Evolutionary conservation across 331 rosid species (phyloP).

Genomic region (Erythrophleum ivorense): DNA sequence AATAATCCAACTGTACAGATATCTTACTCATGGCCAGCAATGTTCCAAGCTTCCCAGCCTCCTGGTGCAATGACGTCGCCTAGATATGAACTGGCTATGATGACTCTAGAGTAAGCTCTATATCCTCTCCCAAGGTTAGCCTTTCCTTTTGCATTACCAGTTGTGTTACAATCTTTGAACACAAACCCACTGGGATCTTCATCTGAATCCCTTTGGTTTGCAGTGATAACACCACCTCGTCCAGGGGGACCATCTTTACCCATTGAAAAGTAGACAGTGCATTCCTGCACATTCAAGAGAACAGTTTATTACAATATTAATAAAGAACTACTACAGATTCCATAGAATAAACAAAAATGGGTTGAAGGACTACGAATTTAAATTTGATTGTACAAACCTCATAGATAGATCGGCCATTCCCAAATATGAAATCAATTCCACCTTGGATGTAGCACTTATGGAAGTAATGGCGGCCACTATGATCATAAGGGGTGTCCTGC

Average conservation of each 20-base stretch:
- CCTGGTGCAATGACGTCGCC: not conserved
- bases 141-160: conserved; percentile 28
- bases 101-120: not conserved
- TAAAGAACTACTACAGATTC: too few relatives aligned
- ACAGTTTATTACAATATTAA: not conserved
- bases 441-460: conserved; percentile 50
- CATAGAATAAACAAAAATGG: not conserved
- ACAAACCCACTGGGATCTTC: conserved; percentile 46
- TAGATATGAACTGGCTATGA: conserved; percentile 8
- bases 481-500: conserved; percentile 67
- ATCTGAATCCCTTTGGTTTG: conserved; percentile 34
- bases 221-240: conserved; percentile 43
- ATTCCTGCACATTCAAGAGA: conserved; percentile 6
- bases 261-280: conserved; percentile 34
- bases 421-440: conserved; percentile 43
- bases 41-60: not conserved
- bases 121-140: conserved; percentile 10
- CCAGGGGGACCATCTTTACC: not conserved
- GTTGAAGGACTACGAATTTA: not conserved
- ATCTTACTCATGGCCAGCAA: not conserved
- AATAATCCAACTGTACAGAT: not conserved
- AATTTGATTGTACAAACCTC: not conserved
- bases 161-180: conserved; percentile 39
- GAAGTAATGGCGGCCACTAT: conserved; percentile 51
- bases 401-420: conserved; percentile 41